Evolutionary conservation across 2,329 filamentous ascomycete species (phyloP).

Genomic region (Aspergillus sp.): DNA sequence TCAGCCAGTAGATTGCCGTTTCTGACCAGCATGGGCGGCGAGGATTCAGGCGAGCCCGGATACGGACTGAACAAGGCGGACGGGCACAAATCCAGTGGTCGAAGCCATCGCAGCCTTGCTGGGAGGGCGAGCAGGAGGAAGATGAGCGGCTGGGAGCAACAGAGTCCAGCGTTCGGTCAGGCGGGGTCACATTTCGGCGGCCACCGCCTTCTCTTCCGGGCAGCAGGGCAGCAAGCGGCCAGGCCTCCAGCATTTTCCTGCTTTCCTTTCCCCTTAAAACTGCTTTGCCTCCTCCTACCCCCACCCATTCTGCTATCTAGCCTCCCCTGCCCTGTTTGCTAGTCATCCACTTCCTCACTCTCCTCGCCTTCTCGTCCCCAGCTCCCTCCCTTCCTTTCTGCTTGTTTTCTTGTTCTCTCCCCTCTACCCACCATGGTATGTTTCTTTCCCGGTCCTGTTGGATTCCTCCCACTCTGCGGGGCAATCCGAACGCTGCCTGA

Average conservation of each 20-base stretch:
- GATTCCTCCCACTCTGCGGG: conserved; percentile 25
- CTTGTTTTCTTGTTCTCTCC: conserved; percentile 8
- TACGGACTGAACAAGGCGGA: too few relatives aligned
- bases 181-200: conserved; percentile 15
- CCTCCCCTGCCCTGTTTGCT: conserved; percentile 4
- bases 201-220: conserved; percentile 4
- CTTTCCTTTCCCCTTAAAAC: conserved; percentile 14
- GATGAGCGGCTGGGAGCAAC: too few relatives aligned
- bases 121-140: too few relatives aligned
- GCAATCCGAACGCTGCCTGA: not conserved
- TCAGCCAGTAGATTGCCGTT: too few relatives aligned
- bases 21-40: too few relatives aligned
- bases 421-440: conserved; percentile 25
- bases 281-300: conserved; percentile 7
- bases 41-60: too few relatives aligned
- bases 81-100: too few relatives aligned
- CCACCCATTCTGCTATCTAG: conserved; percentile 6
- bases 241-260: too few relatives aligned
- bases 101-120: too few relatives aligned
- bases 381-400: conserved; percentile 10
- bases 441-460: conserved; percentile 5
- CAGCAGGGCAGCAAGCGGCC: too few relatives aligned
- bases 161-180: too few relatives aligned
- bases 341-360: conserved; percentile 13
- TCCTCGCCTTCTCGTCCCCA: conserved; percentile 12